phyloP scores from a whole-genome alignment of 768 basidiomycete genomes.

The Phylloporus sp. region DNA sequence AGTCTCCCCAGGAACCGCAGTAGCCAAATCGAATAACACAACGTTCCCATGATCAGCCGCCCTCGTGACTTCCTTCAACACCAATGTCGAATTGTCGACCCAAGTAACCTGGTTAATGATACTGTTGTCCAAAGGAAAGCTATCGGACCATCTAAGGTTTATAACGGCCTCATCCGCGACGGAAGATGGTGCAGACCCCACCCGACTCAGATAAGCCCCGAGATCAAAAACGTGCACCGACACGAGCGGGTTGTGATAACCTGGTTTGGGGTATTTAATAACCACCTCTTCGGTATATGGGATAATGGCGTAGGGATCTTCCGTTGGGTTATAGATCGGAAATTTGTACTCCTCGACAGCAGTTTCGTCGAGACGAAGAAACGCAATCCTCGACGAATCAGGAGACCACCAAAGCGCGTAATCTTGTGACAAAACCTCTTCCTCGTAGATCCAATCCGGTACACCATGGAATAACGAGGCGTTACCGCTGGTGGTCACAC shows the following conservation, averaged over 20 bases:
- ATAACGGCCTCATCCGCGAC: slow-evolving; percentile 43
- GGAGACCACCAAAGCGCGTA: slow-evolving; percentile 92
- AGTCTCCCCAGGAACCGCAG: slow-evolving; percentile 22
- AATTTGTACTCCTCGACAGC: slow-evolving; percentile 81
- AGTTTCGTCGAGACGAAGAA: slow-evolving; percentile 85
- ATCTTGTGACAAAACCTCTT: slow-evolving; percentile 76
- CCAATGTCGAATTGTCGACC: slow-evolving; percentile 70
- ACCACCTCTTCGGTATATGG: slow-evolving; percentile 68
- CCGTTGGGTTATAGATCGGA: slow-evolving; percentile 88
- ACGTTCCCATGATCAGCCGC: slow-evolving; percentile 79
- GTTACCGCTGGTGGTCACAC: slow-evolving; percentile 79
- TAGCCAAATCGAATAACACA: slow-evolving; percentile 62
- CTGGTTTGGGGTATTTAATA: slow-evolving; percentile 86
- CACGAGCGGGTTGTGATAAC: slow-evolving; percentile 85
- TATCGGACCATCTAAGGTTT: slow-evolving; percentile 63
- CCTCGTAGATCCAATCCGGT: slow-evolving; percentile 97
- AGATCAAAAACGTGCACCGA: slow-evolving; percentile 82
- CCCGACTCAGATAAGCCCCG: slow-evolving; percentile 42
- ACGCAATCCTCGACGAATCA: slow-evolving; percentile 56
- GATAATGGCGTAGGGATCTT: slow-evolving; percentile 61
- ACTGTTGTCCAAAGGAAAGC: slow-evolving; percentile 56
- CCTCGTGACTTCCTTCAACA: slow-evolving; percentile 86
- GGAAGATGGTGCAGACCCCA: slow-evolving; percentile 25
- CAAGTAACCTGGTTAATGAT: slow-evolving; percentile 83
- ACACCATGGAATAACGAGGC: slow-evolving; percentile 89